phyloP scores from a whole-genome alignment of 2,329 filamentous ascomycete species.

The Colletotrichum shisoi region DNA sequence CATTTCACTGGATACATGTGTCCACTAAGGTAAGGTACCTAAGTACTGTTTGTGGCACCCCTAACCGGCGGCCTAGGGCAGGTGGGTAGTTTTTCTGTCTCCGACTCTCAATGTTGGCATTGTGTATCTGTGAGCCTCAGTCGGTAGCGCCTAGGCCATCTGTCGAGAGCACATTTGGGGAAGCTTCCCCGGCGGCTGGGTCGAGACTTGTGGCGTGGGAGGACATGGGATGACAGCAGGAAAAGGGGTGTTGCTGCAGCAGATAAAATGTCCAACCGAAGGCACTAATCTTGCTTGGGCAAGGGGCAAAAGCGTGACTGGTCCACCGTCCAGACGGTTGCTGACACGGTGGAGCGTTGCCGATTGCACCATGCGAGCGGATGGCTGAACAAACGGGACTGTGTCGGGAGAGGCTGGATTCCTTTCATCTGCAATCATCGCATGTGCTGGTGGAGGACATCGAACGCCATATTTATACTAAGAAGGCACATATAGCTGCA shows the following conservation, averaged over 20 bases:
- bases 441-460: not conserved
- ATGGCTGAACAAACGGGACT: not conserved
- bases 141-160: not conserved
- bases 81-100: no score
- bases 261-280: constrained; percentile 18
- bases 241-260: constrained; percentile 21
- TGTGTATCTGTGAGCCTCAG: constrained; percentile 6
- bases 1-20: constrained; percentile 21
- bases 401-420: constrained; percentile 6
- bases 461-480: not conserved
- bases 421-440: not conserved
- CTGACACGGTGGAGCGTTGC: constrained; percentile 26
- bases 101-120: not conserved
- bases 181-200: constrained; percentile 11
- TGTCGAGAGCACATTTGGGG: not conserved
- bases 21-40: not conserved
- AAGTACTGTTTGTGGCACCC: not conserved
- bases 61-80: constrained; percentile 21
- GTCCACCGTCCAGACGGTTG: constrained; percentile 3
- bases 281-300: constrained; percentile 28
- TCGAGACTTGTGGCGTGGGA: constrained; percentile 31
- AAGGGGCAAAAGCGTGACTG: constrained; percentile 17
- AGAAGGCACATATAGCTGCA: constrained; percentile 11
- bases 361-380: constrained; percentile 16
- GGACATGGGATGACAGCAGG: constrained; percentile 36